Conservation (phyloP, 257 asterid species). For the Solanum tacnaense region DNA sequence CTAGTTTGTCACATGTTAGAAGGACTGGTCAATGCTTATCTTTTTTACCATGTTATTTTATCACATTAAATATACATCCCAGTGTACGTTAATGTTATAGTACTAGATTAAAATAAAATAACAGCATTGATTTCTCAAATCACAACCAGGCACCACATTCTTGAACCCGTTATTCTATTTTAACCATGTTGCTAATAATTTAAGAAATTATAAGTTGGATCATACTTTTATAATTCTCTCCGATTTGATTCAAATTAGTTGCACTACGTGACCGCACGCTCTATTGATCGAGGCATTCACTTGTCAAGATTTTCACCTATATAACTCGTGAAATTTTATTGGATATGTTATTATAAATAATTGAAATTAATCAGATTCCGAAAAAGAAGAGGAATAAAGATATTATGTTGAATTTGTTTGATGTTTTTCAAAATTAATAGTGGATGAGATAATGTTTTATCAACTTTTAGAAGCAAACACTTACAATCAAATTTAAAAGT, state of each 20-base stretch:
- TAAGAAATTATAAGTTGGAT: not conserved
- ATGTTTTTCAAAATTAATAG: not conserved
- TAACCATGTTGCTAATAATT: not conserved
- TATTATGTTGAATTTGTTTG: not conserved
- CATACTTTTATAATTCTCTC: not conserved
- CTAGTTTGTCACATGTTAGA: not conserved
- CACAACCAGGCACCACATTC: not conserved
- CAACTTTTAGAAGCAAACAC: not conserved
- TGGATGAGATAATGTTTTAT: not conserved
- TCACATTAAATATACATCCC: not conserved
- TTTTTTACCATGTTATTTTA: not conserved
- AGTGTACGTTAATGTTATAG: not conserved
- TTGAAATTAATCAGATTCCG: rapidly evolving
- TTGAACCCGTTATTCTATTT: not conserved
- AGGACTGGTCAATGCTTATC: not conserved
- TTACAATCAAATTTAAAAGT: rapidly evolving
- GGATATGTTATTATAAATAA: too few relatives aligned
- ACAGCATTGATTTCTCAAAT: not conserved
- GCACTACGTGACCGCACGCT: not conserved
- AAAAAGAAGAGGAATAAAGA: not conserved
- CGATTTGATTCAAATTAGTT: not conserved
- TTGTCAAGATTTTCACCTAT: too few relatives aligned
- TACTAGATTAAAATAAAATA: not conserved
- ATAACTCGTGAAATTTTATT: not conserved
- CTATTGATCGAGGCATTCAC: too few relatives aligned